Percentiles rank a stretch among this genome's conserved stretches.
These are phyloP conservation scores for Sporothrix phasma DNA, from an alignment of 2,329 filamentous ascomycete species.

Conservation along the genomic window DNA sequence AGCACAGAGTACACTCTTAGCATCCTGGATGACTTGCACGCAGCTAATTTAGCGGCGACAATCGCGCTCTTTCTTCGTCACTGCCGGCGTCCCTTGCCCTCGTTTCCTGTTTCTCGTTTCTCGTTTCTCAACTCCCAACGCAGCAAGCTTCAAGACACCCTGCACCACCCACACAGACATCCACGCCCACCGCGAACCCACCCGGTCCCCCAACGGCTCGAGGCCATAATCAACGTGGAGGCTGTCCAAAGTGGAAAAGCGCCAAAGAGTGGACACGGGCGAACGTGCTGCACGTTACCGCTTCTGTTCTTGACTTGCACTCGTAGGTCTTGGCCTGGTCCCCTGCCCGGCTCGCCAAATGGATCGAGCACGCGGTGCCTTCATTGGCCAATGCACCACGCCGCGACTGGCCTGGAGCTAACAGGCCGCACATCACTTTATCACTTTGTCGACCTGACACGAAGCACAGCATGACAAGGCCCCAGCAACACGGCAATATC, in stretches of 20 bases:
- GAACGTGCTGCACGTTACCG: background rate
- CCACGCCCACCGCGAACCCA: background rate
- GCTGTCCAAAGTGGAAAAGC: background rate
- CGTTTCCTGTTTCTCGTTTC: background rate
- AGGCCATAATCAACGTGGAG: background rate
- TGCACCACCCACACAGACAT: background rate
- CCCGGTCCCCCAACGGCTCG: background rate
- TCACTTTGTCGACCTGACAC: no score
- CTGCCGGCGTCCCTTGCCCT: background rate
- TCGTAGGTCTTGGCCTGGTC: background rate
- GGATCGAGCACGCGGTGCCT: constrained; percentile 17
- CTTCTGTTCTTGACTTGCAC: no score
- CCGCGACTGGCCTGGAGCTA: background rate
- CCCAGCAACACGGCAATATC: background rate
- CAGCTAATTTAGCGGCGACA: constrained; percentile 14
- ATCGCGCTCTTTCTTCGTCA: constrained; percentile 4
- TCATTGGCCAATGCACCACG: constrained; percentile 17
- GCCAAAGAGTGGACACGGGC: background rate
- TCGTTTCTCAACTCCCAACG: background rate
- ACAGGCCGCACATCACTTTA: background rate
- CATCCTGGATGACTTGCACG: background rate
- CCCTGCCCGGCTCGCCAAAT: constrained; percentile 9
- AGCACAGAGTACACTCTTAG: no score
- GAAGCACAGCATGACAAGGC: no score
- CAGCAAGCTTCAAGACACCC: background rate